Percentiles rank a stretch among this genome's conserved stretches.
These are phyloP conservation scores for Hypomyces rosellus DNA, from an alignment of 2,329 filamentous ascomycete species.

Conservation along the genomic window DNA sequence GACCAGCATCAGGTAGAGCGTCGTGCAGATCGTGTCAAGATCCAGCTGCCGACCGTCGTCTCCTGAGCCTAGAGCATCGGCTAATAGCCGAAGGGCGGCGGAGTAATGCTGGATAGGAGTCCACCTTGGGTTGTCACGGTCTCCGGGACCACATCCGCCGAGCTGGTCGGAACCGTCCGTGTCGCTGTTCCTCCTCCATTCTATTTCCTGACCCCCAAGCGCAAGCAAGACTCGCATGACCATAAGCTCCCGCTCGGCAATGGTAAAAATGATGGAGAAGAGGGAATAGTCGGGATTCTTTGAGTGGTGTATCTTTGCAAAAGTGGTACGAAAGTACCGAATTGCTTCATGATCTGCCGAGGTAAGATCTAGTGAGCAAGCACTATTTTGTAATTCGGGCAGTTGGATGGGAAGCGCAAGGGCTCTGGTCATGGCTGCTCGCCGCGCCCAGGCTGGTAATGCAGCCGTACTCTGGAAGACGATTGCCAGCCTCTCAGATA, in stretches of 20 bases:
- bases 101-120: conserved; percentile 25
- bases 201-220: conserved; percentile 25
- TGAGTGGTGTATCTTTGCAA: conserved; percentile 29
- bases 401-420: conserved; percentile 11
- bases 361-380: conserved; percentile 20
- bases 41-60: conserved; percentile 18
- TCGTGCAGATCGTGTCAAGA: conserved; percentile 25
- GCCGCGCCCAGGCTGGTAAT: conserved; percentile 7
- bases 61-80: conserved; percentile 19
- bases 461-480: conserved; percentile 1
- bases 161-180: neutral
- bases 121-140: conserved; percentile 5
- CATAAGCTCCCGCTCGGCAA: conserved; percentile 26
- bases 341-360: conserved; percentile 29
- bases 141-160: neutral
- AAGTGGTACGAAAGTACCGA: conserved; percentile 29
- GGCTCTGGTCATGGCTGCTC: conserved; percentile 8
- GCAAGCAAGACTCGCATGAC: conserved; percentile 32
- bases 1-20: conserved; percentile 29
- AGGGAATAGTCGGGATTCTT: conserved; percentile 31
- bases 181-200: conserved; percentile 17
- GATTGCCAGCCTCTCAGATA: conserved; percentile 2
- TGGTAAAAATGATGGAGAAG: conserved; percentile 29
- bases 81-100: conserved; percentile 25
- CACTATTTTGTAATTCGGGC: conserved; percentile 13